These are phyloP conservation scores for Zarea fungicola DNA, from an alignment of 2,329 filamentous ascomycete genomes.

Conservation along the genomic window DNA sequence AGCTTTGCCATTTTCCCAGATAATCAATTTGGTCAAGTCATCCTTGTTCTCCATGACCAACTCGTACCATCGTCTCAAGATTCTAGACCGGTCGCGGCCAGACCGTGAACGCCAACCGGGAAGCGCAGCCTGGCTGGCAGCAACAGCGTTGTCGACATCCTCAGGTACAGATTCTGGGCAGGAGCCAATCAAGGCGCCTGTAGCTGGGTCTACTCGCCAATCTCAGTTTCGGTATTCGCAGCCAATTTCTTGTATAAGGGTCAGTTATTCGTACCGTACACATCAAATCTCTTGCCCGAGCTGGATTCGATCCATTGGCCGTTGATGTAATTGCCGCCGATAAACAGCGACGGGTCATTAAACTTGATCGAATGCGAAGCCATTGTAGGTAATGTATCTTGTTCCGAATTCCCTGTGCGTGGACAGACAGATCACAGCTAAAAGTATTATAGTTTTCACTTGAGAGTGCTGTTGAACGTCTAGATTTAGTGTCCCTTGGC, in stretches of 20 bases:
- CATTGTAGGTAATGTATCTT: no score
- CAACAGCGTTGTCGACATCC: no score
- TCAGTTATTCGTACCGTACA: slow-evolving; percentile 44
- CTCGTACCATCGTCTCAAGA: slow-evolving; percentile 62
- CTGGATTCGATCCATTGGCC: slow-evolving; percentile 70
- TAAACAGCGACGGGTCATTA: slow-evolving; percentile 62
- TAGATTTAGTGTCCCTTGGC: no score
- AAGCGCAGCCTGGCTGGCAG: slow-evolving; percentile 46
- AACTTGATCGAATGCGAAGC: no score
- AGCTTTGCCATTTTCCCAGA: slow-evolving; percentile 68
- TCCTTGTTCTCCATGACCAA: slow-evolving; percentile 61
- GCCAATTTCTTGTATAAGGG: no score
- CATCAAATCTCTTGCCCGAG: slow-evolving; percentile 68
- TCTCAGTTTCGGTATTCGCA: background rate
- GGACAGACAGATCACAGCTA: no score
- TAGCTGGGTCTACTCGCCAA: slow-evolving; percentile 77
- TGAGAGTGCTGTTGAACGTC: no score
- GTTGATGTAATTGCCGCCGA: slow-evolving; percentile 66
- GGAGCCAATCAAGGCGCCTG: slow-evolving; percentile 58
- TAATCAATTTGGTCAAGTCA: slow-evolving; percentile 62
- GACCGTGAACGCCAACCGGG: slow-evolving; percentile 54
- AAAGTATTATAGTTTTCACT: no score
- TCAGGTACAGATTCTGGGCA: no score
- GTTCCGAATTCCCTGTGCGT: no score
- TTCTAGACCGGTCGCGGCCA: slow-evolving; percentile 52